A percentile compares a stretch with the other conserved stretches of the same genome.
These are phyloP conservation scores for Colletotrichum godetiae DNA, from an alignment of 2,329 filamentous ascomycete genomes.

Conservation along the genomic window DNA sequence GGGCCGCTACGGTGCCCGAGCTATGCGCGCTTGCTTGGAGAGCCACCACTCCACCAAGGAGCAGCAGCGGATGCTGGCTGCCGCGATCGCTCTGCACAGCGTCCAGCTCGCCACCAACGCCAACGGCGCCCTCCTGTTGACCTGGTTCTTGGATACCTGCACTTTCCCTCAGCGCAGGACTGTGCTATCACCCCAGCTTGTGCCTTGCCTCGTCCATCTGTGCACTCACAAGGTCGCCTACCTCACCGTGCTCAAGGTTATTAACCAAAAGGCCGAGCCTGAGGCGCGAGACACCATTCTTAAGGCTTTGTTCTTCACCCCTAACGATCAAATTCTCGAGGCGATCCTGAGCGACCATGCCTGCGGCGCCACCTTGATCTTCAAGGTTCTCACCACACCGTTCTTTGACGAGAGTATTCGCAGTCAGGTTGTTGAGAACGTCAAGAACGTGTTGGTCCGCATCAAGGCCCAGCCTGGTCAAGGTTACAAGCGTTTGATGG, in stretches of 20 bases:
- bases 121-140: slow-evolving; percentile 92
- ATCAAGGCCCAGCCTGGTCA: slow-evolving; percentile 95
- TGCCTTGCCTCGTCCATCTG: slow-evolving; percentile 92
- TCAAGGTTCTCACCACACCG: slow-evolving; percentile 97
- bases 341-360: slow-evolving; percentile 91
- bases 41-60: slow-evolving; percentile 96
- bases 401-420: slow-evolving; percentile 96
- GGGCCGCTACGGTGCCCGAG: slow-evolving; percentile 92
- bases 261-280: slow-evolving; percentile 95
- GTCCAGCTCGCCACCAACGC: slow-evolving; percentile 96
- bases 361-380: slow-evolving; percentile 94
- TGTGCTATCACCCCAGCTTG: slow-evolving; percentile 89
- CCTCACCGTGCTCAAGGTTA: slow-evolving; percentile 95
- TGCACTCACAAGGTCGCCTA: slow-evolving; percentile 99
- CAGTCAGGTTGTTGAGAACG: slow-evolving; percentile 88
- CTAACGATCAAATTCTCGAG: slow-evolving; percentile 86
- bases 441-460: slow-evolving; percentile 87
- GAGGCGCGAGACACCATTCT: slow-evolving; percentile 92
- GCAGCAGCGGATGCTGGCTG: slow-evolving; percentile 94
- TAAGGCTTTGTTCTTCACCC: slow-evolving; percentile 91
- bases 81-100: slow-evolving; percentile 94
- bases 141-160: slow-evolving; percentile 98
- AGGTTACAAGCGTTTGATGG: slow-evolving; percentile 98
- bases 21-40: slow-evolving; percentile 96
- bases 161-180: slow-evolving; percentile 92